Evolutionary conservation across 441 rosid genomes (phyloP), one percentile per base, ranked within the genome.

Genomic region (Arabidopsis hybrid): DNA sequence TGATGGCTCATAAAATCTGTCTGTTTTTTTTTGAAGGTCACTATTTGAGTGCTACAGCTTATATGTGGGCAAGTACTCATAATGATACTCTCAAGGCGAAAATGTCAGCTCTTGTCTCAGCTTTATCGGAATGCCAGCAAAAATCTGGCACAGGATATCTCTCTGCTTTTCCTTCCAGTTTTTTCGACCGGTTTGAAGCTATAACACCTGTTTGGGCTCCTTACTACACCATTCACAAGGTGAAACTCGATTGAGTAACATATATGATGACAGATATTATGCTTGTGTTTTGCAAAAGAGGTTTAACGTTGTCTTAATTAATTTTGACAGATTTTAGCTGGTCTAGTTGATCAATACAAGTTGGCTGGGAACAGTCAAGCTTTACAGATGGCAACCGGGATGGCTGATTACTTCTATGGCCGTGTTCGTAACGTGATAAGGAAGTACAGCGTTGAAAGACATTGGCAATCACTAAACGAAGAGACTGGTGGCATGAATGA

Each of bases 211-310:
- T 95, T 3, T 95, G 98, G 98, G 99, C 99, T 80, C 98, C 99
- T 13, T 95, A 92, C 78, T 92, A 95, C 74, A 95, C 99, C 52
- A 90, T 95, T 70, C 98, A 95, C 86, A 95, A 95, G 95, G 98
- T 91, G 60, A 69, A 31, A 26, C 29, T 26, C 29, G 29, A 26
- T 26, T 26, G 29, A 26, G 29, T 26, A 3, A 26, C 4, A 26
- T 26, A 26, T 26, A 26, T 26, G 29, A 26, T 26, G 29, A 0
- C 29, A 26, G 29, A 26, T 26, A 26, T 26, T 26, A 26, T 29
- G 68, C 14, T 56, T 56, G 34, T 64, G 32, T 16, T 58, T 60
- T 68, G 43, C 18, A 59, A 36, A 59, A 42, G 8, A 18, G 12
- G 11, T 60, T 53, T 0, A 55, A 43, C 64, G 43, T 53, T 18